Percentiles rank a stretch among this genome's conserved stretches.
Conservation (phyloP, 257 asterid species). For the Petrea volubilis region DNA sequence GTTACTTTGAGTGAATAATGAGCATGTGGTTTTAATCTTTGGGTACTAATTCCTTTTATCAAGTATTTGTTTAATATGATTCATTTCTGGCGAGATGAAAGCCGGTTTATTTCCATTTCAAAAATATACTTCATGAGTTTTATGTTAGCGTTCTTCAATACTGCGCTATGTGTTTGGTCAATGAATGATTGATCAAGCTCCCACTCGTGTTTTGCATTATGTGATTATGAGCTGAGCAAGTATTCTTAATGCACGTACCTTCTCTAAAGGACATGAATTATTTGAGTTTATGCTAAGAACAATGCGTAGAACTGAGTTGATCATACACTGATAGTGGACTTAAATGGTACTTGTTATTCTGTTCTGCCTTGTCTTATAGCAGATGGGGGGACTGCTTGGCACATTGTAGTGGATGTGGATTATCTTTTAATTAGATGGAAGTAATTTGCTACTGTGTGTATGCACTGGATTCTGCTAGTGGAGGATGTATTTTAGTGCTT, state of each 20-base stretch:
- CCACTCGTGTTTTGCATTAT: neutral
- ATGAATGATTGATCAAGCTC: neutral
- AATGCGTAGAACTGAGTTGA: neutral
- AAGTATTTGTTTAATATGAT: neutral
- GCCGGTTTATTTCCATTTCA: neutral
- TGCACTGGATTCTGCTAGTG: neutral
- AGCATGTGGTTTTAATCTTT: neutral
- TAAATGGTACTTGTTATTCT: no score
- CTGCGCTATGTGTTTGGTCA: neutral
- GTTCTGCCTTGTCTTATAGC: neutral
- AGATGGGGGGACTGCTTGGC: neutral
- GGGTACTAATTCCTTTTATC: neutral
- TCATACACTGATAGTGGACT: no score
- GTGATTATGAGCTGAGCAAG: neutral
- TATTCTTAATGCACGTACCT: neutral
- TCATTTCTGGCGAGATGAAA: neutral
- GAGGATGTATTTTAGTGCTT: neutral
- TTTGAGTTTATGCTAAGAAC: neutral
- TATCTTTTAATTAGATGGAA: neutral
- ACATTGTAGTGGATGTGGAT: neutral
- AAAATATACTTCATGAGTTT: neutral
- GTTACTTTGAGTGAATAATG: neutral
- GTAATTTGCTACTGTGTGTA: neutral
- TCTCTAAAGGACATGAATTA: neutral
- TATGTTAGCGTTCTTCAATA: neutral